Conservation (phyloP, 1,284 basidiomycete genomes). For the Clitocybe nebularis region DNA sequence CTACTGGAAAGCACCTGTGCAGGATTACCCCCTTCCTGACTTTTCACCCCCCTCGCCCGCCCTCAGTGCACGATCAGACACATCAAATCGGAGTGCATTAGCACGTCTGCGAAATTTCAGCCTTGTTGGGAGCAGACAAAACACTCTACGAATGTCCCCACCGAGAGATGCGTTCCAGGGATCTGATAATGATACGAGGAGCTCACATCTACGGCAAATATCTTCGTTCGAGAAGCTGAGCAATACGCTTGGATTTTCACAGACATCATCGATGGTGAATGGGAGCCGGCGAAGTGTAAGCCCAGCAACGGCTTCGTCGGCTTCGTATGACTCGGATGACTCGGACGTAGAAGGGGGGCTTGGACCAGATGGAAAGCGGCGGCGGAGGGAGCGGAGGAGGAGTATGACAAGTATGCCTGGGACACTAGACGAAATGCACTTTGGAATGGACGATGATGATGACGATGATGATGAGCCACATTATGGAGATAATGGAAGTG, state of each 20-base stretch:
- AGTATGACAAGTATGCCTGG: conserved; percentile 84
- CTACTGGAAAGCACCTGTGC: conserved; percentile 85
- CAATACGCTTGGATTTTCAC: conserved; percentile 50
- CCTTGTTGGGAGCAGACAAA: conserved; percentile 52
- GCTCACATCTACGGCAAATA: conserved; percentile 55
- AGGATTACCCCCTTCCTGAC: conserved; percentile 83
- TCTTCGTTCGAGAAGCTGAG: conserved; percentile 68
- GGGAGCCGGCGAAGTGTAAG: conserved; percentile 41
- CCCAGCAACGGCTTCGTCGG: conserved; percentile 46
- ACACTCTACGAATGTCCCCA: conserved; percentile 20
- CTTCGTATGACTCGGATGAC: conserved; percentile 54
- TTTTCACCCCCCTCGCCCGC: conserved; percentile 90
- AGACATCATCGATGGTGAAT: conserved; percentile 30
- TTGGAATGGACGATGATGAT: conserved; percentile 48
- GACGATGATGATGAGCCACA: conserved; percentile 23
- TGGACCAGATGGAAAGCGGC: conserved; percentile 34
- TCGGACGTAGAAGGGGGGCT: conserved; percentile 36
- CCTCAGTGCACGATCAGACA: conserved; percentile 87
- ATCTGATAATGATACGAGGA: conserved; percentile 22
- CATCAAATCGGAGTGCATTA: conserved; percentile 69
- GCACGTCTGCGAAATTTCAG: conserved; percentile 81
- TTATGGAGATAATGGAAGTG: conserved; percentile 26
- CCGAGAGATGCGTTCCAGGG: not conserved
- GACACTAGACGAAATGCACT: conserved; percentile 57
- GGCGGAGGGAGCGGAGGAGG: conserved; percentile 43